phyloP scores from a whole-genome alignment of 768 basidiomycete species.

The Suillus plorans region DNA sequence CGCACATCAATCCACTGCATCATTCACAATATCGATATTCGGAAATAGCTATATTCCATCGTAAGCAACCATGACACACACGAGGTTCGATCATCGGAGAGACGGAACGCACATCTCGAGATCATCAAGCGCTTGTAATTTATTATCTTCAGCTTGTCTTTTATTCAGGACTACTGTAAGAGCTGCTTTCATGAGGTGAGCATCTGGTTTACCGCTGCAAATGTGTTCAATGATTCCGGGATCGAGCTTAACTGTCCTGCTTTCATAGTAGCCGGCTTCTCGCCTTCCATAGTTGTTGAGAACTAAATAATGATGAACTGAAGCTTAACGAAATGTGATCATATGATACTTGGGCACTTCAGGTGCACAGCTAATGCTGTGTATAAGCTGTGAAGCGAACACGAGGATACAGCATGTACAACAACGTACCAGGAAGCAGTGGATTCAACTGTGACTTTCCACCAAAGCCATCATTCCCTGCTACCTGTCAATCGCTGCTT shows the following conservation, averaged over 20 bases:
- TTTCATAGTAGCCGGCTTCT: too few relatives aligned
- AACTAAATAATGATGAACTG: too few relatives aligned
- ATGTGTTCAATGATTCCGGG: conserved; percentile 85
- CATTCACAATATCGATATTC: conserved; percentile 88
- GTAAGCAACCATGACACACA: neutral
- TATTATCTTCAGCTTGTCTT: conserved; percentile 54
- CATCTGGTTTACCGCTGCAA: conserved; percentile 73
- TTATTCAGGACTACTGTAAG: conserved; percentile 65
- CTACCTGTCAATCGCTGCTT: too few relatives aligned
- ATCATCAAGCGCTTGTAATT: conserved; percentile 75
- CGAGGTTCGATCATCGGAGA: neutral
- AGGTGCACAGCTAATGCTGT: too few relatives aligned
- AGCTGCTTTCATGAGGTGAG: conserved; percentile 81
- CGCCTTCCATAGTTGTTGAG: too few relatives aligned
- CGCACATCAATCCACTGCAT: conserved; percentile 25
- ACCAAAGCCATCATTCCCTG: too few relatives aligned
- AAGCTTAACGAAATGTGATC: too few relatives aligned
- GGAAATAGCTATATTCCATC: conserved; percentile 63
- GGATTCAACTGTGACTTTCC: too few relatives aligned
- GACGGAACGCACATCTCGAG: conserved; percentile 68
- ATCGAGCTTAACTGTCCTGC: conserved; percentile 49
- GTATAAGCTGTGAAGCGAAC: too few relatives aligned
- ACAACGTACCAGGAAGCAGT: too few relatives aligned
- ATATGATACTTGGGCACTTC: too few relatives aligned
- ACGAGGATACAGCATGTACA: too few relatives aligned